Conservation (phyloP, 257 asterid species). For the Leptodermis oblonga region DNA sequence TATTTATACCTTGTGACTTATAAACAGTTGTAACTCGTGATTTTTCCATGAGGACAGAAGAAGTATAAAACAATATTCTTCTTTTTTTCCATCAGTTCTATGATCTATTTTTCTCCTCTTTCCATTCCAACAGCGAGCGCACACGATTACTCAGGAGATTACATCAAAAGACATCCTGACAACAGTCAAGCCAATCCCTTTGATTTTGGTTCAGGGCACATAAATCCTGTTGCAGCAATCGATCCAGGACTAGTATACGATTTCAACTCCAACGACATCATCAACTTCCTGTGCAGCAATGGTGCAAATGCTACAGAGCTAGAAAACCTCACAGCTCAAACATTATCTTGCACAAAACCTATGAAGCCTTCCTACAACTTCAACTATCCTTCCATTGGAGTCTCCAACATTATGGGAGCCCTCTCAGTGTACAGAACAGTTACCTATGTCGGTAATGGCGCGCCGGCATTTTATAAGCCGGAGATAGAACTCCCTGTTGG, state of each 20-base stretch:
- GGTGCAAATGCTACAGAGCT: slow-evolving; percentile 52
- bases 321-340: slow-evolving; percentile 42
- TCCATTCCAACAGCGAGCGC: slow-evolving; percentile 13
- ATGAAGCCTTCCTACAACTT: slow-evolving; percentile 32
- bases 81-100: too few species aligned
- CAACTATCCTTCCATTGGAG: slow-evolving; percentile 65
- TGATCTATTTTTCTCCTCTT: not conserved
- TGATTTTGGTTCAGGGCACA: slow-evolving; percentile 56
- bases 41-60: too few species aligned
- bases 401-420: slow-evolving; percentile 41
- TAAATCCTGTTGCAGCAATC: slow-evolving; percentile 51
- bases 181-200: slow-evolving; percentile 41
- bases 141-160: slow-evolving; percentile 19
- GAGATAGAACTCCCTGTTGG: slow-evolving; percentile 38
- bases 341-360: slow-evolving; percentile 29
- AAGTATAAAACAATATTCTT: too few species aligned
- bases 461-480: slow-evolving; percentile 34
- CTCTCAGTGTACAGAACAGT: slow-evolving; percentile 45
- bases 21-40: too few species aligned
- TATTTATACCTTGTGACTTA: too few species aligned
- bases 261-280: slow-evolving; percentile 31
- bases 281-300: slow-evolving; percentile 52
- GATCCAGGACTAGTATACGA: slow-evolving; percentile 60
- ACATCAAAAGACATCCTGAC: slow-evolving; percentile 43
- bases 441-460: slow-evolving; percentile 51